Evolutionary conservation across 2,329 filamentous ascomycete genomes (phyloP).

Genomic region (Alternaria alternata): DNA sequence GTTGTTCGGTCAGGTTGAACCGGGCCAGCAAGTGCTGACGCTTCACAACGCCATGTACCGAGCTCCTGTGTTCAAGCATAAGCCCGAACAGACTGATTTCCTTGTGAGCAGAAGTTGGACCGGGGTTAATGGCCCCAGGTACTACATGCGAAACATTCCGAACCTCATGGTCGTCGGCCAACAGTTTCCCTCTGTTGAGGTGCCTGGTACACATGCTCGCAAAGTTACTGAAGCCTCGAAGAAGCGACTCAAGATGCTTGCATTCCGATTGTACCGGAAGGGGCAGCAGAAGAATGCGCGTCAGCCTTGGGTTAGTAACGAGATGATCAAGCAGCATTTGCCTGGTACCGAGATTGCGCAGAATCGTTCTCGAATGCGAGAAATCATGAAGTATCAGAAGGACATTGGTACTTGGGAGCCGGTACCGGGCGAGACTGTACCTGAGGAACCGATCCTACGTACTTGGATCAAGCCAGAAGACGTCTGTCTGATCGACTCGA

Average conservation of each 20-base stretch:
- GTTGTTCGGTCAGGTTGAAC: slow-evolving; percentile 90
- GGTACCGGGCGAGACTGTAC: slow-evolving; percentile 73
- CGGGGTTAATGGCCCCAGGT: slow-evolving; percentile 76
- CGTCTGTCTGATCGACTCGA: slow-evolving; percentile 91
- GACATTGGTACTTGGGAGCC: slow-evolving; percentile 84
- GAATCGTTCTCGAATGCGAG: slow-evolving; percentile 95
- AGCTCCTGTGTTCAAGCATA: slow-evolving; percentile 90
- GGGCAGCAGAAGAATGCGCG: slow-evolving; percentile 74
- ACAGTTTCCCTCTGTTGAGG: slow-evolving; percentile 88
- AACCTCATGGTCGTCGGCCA: slow-evolving; percentile 92
- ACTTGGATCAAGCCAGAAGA: slow-evolving; percentile 95
- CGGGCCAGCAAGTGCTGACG: slow-evolving; percentile 88
- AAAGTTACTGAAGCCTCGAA: slow-evolving; percentile 98
- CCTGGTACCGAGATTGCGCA: slow-evolving; percentile 93
- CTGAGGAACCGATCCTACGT: slow-evolving; percentile 82
- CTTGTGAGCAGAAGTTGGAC: slow-evolving; percentile 84
- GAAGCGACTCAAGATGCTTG: slow-evolving; percentile 94
- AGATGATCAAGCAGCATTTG: slow-evolving; percentile 72
- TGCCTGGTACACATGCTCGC: slow-evolving; percentile 90
- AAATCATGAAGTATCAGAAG: slow-evolving; percentile 92
- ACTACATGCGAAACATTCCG: slow-evolving; percentile 88
- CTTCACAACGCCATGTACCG: slow-evolving; percentile 96
- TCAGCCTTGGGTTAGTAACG: slow-evolving; percentile 82
- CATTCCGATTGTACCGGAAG: slow-evolving; percentile 85
- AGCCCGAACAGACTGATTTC: slow-evolving; percentile 81